Percentiles rank a stretch among this genome's conserved stretches.
Conservation (phyloP, 139 green algal genomes). For the Astrephomene gubernaculifera region DNA sequence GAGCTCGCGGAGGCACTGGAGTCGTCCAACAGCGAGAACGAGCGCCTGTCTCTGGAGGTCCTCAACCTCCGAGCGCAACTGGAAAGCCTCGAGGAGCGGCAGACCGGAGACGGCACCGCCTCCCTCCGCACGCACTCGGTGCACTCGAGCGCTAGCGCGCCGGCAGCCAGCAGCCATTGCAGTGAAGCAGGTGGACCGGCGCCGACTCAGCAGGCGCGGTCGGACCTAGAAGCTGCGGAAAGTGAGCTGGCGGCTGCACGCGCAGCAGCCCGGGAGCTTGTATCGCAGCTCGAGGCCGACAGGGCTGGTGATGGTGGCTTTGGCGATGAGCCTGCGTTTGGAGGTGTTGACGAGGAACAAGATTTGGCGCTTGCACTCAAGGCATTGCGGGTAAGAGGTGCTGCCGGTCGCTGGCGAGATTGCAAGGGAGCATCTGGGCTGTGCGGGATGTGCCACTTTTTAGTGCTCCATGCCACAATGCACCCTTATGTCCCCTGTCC, state of each 20-base stretch:
- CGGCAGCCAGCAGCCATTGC: background rate
- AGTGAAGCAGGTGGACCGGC: background rate
- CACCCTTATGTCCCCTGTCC: too few relatives aligned
- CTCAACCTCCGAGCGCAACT: background rate
- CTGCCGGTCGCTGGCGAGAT: too few relatives aligned
- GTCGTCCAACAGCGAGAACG: slow-evolving; percentile 14
- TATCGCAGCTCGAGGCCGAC: background rate
- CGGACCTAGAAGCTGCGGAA: background rate
- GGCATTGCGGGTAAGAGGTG: slow-evolving; percentile 13
- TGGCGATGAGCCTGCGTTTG: background rate
- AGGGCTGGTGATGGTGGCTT: background rate
- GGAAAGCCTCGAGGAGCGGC: background rate
- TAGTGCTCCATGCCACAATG: too few relatives aligned
- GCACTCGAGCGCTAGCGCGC: background rate
- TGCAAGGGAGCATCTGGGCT: too few relatives aligned
- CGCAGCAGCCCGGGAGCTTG: background rate
- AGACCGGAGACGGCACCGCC: background rate
- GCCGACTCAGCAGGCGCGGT: background rate
- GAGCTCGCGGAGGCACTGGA: slow-evolving; percentile 37
- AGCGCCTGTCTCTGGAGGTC: slow-evolving; percentile 25
- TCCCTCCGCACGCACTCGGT: background rate
- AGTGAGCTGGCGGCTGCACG: slow-evolving; percentile 1
- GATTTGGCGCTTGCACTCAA: slow-evolving; percentile 6
- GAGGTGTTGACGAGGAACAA: background rate
- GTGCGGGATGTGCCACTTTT: too few relatives aligned